phyloP scores from a whole-genome alignment of 352 stramenopile species.

The Hyaloperonospora arabidopsidis region DNA sequence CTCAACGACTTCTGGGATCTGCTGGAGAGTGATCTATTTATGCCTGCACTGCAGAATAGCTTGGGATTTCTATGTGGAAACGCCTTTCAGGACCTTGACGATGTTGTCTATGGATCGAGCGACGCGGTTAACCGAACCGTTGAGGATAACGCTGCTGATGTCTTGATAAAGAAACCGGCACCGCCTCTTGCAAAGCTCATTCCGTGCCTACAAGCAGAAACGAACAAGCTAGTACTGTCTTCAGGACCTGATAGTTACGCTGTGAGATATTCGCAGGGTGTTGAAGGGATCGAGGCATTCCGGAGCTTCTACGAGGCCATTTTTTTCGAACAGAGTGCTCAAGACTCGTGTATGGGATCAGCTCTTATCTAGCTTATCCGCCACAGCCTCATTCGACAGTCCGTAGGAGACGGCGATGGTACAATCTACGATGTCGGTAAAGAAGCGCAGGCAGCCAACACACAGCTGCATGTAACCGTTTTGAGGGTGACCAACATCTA shows the following conservation, averaged over 20 bases:
- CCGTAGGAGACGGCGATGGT: background rate
- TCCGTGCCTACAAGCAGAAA: constrained; percentile 61
- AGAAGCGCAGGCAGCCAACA: constrained; percentile 10
- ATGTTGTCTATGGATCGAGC: constrained; percentile 53
- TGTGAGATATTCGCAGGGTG: constrained; percentile 66
- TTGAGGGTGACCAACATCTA: constrained; percentile 14
- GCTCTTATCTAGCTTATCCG: constrained; percentile 28
- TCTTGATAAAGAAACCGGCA: constrained; percentile 32
- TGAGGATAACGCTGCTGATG: constrained; percentile 17
- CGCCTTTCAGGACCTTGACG: constrained; percentile 72
- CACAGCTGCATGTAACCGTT: constrained; percentile 5
- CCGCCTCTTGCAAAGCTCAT: constrained; percentile 75
- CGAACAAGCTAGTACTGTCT: constrained; percentile 57
- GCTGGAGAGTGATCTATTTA: constrained; percentile 71
- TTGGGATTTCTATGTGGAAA: constrained; percentile 71
- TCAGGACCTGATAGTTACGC: constrained; percentile 47
- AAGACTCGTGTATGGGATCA: constrained; percentile 28
- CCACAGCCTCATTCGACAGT: constrained; percentile 1
- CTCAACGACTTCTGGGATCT: constrained; percentile 80
- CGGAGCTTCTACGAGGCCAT: constrained; percentile 80
- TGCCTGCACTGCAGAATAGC: constrained; percentile 58
- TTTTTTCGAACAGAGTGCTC: constrained; percentile 60
- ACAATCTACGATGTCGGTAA: constrained; percentile 3
- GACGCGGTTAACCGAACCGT: constrained; percentile 15
- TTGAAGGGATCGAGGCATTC: constrained; percentile 74